Base-by-base conservation (phyloP, 768 basidiomycete species). In the Brasilioporus rufonigricans region DNA sequence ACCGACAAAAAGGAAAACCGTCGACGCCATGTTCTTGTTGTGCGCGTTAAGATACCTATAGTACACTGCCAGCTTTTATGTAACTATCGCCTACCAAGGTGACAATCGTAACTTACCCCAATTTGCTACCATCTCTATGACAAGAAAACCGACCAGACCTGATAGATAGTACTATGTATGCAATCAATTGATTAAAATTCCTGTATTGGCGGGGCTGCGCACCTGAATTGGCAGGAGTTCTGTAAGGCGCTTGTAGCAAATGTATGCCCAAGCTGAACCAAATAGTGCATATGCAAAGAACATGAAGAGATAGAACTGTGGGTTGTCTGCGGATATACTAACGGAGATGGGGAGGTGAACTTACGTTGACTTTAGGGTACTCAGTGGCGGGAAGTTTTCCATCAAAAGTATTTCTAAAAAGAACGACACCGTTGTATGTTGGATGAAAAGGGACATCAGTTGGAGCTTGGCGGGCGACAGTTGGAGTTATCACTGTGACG, bases 301-400 rank as follows among this genome's bases (percentile, higher is more conserved):
- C 81, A 98, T 85, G 23, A 72, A 70, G 52, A 93, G 81, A 73
- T 97, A 97, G 72, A 97, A 97, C 93, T 95, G 36, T 26, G 39
- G 11, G 12, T 11, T 2, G 27, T 52, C 24, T 44, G 19, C 1
- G 47, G 41, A 33, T 36, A 19, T 31, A 40, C 29, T 26, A 24
- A 47, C 39, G 18, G 50, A 38, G 61, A 23, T 19, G 43, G 48
- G 23, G 19, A 44, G 19, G 44, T n/a, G 10, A 32, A 70, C 91
- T 63, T 69, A 97, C 94, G 54, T 84, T 87, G 69, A 98, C 91
- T 84, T 98, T 98, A 12, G 97, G 97, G 71, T 98, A 97, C 69
- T 99, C 97, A 6, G 90, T 82, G 7, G 95, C 94, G 13, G 96
- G 83, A 21, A 99, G 77, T 67, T 89, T 83, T 19, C 97, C 97